Percentiles rank a stretch among this genome's conserved stretches.
These are phyloP conservation scores for Coemansia sp. DNA, from an alignment of 192 early-diverging fungal genomes.

Conservation along the genomic window DNA sequence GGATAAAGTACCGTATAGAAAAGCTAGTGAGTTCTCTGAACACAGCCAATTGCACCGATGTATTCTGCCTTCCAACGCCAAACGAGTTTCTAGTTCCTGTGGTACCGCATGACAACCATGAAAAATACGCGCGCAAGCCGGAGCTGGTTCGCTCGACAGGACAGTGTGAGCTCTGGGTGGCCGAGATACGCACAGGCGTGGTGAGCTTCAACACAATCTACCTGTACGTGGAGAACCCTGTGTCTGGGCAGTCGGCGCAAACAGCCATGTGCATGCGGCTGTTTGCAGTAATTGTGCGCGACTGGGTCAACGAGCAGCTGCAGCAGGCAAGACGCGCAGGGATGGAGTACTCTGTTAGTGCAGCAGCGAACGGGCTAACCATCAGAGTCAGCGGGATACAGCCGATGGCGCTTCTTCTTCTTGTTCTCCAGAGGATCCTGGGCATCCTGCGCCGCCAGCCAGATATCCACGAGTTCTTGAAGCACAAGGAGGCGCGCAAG, in stretches of 20 bases:
- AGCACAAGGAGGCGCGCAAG: neutral
- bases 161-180: slow-evolving; percentile 17
- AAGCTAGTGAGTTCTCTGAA: slow-evolving; percentile 78
- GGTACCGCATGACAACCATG: neutral
- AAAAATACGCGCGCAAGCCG: neutral
- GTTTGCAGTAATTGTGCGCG: neutral
- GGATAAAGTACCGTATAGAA: slow-evolving; percentile 56
- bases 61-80: neutral
- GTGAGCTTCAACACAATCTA: slow-evolving; percentile 2
- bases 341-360: neutral
- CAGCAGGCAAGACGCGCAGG: neutral
- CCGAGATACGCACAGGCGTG: neutral
- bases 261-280: neutral
- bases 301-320: neutral
- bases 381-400: neutral
- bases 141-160: slow-evolving; percentile 2
- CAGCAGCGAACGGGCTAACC: neutral
- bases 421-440: neutral
- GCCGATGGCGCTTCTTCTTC: neutral
- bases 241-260: neutral
- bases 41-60: neutral
- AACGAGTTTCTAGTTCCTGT: slow-evolving; percentile 18
- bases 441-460: neutral
- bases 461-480: neutral
- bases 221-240: slow-evolving; percentile 9